A percentile compares a stretch with the other conserved stretches of the same genome.
Conservation (phyloP, 2,329 filamentous ascomycete species). For the Juglanconis oblonga region DNA sequence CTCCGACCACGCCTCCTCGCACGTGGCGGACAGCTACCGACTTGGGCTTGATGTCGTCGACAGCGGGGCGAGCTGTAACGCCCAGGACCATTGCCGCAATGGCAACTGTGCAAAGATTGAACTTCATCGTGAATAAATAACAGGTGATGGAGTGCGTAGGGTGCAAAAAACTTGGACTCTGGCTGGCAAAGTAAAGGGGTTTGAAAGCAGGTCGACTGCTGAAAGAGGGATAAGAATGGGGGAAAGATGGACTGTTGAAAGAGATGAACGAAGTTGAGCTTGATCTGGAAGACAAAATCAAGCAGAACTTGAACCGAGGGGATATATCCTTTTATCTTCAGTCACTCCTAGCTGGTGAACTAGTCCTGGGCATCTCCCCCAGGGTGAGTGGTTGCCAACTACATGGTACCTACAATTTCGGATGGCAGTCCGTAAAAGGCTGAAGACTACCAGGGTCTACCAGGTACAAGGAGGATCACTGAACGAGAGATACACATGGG, state of each 20-base stretch:
- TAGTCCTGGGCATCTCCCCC: background rate
- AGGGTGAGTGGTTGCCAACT: background rate
- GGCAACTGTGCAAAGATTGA: constrained; percentile 3
- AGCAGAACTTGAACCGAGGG: background rate
- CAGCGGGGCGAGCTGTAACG: constrained; percentile 1
- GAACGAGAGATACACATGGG: too few relatives aligned
- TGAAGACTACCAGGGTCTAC: too few relatives aligned
- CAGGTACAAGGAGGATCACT: too few relatives aligned
- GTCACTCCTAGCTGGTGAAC: background rate
- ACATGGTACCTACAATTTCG: too few relatives aligned
- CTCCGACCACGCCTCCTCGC: constrained; percentile 3
- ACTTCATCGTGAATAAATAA: constrained; percentile 5
- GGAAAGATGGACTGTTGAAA: background rate
- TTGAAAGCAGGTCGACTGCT: constrained; percentile 10
- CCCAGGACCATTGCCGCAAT: constrained; percentile 9
- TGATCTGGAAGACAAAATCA: background rate
- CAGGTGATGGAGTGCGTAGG: background rate
- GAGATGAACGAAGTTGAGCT: background rate
- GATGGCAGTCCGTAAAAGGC: too few relatives aligned
- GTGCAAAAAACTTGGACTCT: background rate
- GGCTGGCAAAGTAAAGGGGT: constrained; percentile 1
- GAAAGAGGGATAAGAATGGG: constrained; percentile 4
- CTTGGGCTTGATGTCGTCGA: background rate
- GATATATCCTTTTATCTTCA: background rate
- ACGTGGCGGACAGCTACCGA: background rate